Evolutionary conservation across 1,284 basidiomycete genomes (phyloP).

Genomic region (Inonotus obliquus): DNA sequence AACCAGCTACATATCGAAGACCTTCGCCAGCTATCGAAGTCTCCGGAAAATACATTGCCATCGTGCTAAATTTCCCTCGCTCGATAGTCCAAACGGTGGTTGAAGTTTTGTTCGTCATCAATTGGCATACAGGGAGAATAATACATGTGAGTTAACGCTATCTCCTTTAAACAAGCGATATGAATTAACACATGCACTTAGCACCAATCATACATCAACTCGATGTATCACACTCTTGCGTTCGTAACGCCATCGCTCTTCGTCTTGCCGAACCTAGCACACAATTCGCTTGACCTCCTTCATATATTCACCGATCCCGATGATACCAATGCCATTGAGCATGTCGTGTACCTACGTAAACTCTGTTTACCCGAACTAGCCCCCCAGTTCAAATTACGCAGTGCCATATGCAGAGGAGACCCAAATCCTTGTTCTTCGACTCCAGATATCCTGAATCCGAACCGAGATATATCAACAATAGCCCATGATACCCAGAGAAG

Average conservation of each 20-base stretch:
- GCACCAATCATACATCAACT: neutral
- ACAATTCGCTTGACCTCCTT: conserved; percentile 9
- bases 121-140: conserved; percentile 9
- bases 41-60: neutral
- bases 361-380: conserved; percentile 1
- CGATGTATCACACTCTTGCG: neutral
- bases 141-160: neutral
- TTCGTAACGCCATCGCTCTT: conserved; percentile 15
- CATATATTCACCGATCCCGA: conserved; percentile 1
- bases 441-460: conserved; percentile 1
- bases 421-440: conserved; percentile 6
- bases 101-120: conserved; percentile 12
- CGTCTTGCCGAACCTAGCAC: conserved; percentile 1
- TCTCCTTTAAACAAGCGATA: neutral
- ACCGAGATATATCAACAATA: neutral
- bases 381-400: neutral
- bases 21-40: conserved; percentile 9
- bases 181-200: neutral
- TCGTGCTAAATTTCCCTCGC: conserved; percentile 4
- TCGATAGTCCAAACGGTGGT: neutral
- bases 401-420: conserved; percentile 3
- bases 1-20: neutral
- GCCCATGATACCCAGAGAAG: neutral
- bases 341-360: neutral
- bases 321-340: neutral